Evolutionary conservation across 352 stramenopile species (phyloP).

Genomic region (Phytopythium montanum): DNA sequence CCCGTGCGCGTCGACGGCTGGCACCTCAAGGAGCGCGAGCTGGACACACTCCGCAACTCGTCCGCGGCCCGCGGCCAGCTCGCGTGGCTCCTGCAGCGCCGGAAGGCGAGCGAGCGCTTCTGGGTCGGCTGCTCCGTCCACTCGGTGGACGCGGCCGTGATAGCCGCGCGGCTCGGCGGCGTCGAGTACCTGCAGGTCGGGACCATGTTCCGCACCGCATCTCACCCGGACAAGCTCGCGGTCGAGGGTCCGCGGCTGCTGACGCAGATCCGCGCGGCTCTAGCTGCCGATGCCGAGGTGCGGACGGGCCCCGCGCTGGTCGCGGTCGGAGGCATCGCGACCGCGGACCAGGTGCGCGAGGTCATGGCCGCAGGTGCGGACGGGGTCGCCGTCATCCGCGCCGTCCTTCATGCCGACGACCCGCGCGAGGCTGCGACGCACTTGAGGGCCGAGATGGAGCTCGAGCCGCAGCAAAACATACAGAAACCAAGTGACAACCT

Average conservation of each 20-base stretch:
- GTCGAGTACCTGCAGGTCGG: conserved; percentile 51
- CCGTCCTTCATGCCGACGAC: conserved; percentile 23
- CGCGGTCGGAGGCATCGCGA: conserved; percentile 41
- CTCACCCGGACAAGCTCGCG: conserved; percentile 40
- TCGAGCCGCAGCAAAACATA: not conserved
- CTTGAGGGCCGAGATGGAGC: conserved; percentile 9
- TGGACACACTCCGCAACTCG: conserved; percentile 2
- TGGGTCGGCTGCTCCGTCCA: conserved; percentile 40
- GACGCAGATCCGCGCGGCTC: conserved; percentile 11
- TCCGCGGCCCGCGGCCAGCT: not conserved
- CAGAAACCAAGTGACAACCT: not conserved
- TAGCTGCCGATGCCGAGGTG: not conserved
- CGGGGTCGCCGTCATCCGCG: conserved; percentile 42
- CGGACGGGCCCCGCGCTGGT: conserved; percentile 18
- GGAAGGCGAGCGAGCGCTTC: not conserved
- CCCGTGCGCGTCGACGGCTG: conserved; percentile 11
- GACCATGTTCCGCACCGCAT: conserved; percentile 50
- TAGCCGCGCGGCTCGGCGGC: conserved; percentile 17
- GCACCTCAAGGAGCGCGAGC: conserved; percentile 26
- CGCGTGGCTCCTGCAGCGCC: not conserved
- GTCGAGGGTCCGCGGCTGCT: conserved; percentile 40
- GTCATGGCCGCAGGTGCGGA: conserved; percentile 30
- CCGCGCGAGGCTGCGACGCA: conserved; percentile 10
- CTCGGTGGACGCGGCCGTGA: conserved; percentile 17
- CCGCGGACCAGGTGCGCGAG: conserved; percentile 14